Conservation (phyloP, 805 yeast genomes). For the Saturnispora kantuleensis region DNA sequence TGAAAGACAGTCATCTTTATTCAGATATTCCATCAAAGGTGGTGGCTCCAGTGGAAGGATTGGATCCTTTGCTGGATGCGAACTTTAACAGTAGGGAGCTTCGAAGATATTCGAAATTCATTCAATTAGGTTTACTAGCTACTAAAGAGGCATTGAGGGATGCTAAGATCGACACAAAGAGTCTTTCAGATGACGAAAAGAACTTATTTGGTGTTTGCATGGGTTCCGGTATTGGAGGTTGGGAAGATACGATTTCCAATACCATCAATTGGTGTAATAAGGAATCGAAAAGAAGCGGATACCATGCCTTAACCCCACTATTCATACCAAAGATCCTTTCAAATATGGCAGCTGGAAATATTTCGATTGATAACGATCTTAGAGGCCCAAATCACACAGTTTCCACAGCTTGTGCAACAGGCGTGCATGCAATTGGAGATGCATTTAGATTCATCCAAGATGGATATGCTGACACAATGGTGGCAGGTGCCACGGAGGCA, state of each 20-base stretch:
- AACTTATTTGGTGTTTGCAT: constrained; percentile 62
- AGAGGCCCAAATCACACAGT: constrained; percentile 83
- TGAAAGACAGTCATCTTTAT: constrained; percentile 37
- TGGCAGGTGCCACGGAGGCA: constrained; percentile 93
- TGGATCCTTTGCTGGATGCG: constrained; percentile 23
- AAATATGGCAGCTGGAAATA: constrained; percentile 92
- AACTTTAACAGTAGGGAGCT: constrained; percentile 37
- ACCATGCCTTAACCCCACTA: constrained; percentile 70
- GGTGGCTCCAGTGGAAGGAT: constrained; percentile 52
- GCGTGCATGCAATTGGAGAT: constrained; percentile 88
- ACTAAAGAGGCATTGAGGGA: constrained; percentile 68
- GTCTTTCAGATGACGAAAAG: constrained; percentile 24
- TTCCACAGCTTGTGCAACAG: constrained; percentile 96
- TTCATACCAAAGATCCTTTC: constrained; percentile 75
- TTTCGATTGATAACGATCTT: constrained; percentile 67
- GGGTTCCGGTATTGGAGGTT: constrained; percentile 89
- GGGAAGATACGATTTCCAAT: constrained; percentile 62
- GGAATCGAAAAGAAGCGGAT: constrained; percentile 33
- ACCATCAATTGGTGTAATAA: constrained; percentile 34
- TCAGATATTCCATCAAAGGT: constrained; percentile 56
- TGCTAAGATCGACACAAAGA: constrained; percentile 41
- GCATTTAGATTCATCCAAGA: constrained; percentile 71
- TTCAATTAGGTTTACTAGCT: constrained; percentile 73
- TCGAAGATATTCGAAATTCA: constrained; percentile 57
- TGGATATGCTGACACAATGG: constrained; percentile 76